Conservation (phyloP, 441 rosid species). For the Lepidium campestre region DNA sequence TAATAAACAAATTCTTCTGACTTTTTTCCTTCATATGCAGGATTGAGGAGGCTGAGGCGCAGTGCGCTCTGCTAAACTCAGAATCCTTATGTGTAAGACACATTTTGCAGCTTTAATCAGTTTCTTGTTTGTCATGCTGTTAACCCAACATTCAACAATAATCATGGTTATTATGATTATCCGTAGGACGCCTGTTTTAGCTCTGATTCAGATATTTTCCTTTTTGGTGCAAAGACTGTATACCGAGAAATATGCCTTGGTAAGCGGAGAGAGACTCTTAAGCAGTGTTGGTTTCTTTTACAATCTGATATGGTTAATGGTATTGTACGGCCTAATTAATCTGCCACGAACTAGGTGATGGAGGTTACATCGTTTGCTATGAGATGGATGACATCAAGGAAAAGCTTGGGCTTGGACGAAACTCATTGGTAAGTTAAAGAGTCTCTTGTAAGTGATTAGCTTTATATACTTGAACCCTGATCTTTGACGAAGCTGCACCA, state of each 20-base stretch:
- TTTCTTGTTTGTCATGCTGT: neutral
- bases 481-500: neutral
- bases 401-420: conserved; percentile 85
- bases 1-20: neutral
- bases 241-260: conserved; percentile 92
- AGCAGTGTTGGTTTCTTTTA: conserved; percentile 1
- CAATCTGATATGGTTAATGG: neutral
- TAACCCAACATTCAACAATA: neutral
- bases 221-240: conserved; percentile 88
- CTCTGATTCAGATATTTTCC: conserved; percentile 87
- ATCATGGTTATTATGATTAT: neutral
- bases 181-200: conserved; percentile 89
- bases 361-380: conserved; percentile 78
- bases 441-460: conserved; percentile 10
- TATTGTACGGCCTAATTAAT: conserved; percentile 15
- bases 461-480: conserved; percentile 5
- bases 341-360: conserved; percentile 57
- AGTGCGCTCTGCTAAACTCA: conserved; percentile 72
- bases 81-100: conserved; percentile 81
- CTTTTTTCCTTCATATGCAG: conserved; percentile 32
- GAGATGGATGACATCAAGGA: conserved; percentile 83
- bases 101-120: neutral
- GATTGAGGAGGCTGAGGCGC: conserved; percentile 95
- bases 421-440: conserved; percentile 62
- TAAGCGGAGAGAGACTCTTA: conserved; percentile 21